Conservation (phyloP, 1,139 yeast species). For the Pichia sp. region DNA sequence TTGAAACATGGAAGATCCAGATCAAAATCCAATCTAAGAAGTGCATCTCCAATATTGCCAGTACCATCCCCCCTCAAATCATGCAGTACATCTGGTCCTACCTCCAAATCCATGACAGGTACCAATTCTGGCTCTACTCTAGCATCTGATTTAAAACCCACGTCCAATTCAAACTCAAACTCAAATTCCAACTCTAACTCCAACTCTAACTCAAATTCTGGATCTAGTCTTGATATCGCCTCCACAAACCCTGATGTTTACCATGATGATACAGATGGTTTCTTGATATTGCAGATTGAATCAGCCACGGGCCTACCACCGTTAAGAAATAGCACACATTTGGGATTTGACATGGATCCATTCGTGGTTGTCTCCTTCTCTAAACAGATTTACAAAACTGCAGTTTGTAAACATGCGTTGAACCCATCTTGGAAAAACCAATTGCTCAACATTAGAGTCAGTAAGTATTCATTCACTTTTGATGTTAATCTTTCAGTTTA, state of each 20-base stretch:
- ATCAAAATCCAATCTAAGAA: background rate
- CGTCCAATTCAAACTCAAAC: background rate
- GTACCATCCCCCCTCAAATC: too few species aligned
- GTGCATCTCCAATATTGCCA: too few species aligned
- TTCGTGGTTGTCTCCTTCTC: constrained; percentile 91
- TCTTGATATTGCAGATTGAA: constrained; percentile 67
- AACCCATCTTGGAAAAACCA: constrained; percentile 75
- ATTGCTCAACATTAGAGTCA: constrained; percentile 57
- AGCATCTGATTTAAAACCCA: background rate
- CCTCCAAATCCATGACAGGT: too few species aligned
- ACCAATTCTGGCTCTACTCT: too few species aligned
- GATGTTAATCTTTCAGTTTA: constrained; percentile 58
- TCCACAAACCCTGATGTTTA: constrained; percentile 6
- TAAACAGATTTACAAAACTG: constrained; percentile 77
- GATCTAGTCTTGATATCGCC: background rate
- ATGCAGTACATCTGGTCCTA: too few species aligned
- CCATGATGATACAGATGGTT: constrained; percentile 33
- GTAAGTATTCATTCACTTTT: constrained; percentile 48
- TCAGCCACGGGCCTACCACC: constrained; percentile 71
- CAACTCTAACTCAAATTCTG: background rate
- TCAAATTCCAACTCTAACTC: background rate
- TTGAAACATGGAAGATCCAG: background rate
- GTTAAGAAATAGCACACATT: constrained; percentile 49
- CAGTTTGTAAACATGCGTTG: constrained; percentile 76
- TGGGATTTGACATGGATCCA: constrained; percentile 94